These are phyloP conservation scores for Paramarasmius palmivorus DNA, from an alignment of 1,284 basidiomycete species.

Conservation along the genomic window DNA sequence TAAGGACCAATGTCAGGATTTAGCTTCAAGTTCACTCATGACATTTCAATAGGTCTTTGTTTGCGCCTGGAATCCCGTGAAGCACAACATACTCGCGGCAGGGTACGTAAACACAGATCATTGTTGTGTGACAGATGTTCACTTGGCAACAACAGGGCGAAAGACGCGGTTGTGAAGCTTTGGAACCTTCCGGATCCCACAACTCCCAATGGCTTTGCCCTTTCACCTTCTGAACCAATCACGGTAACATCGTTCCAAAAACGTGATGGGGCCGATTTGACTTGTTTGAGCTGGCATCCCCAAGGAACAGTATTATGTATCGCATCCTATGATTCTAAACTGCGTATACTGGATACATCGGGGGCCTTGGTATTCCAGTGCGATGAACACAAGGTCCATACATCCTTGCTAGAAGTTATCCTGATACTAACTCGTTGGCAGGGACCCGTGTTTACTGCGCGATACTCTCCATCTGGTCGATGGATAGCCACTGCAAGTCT, in stretches of 20 bases:
- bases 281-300: slow-evolving; percentile 72
- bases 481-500: slow-evolving; percentile 74
- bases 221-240: slow-evolving; percentile 38
- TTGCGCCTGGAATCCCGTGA: slow-evolving; percentile 75
- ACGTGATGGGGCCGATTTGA: slow-evolving; percentile 58
- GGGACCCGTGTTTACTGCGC: slow-evolving; percentile 76
- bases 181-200: slow-evolving; percentile 65
- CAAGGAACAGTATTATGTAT: slow-evolving; percentile 74
- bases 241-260: slow-evolving; percentile 51
- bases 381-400: slow-evolving; percentile 61
- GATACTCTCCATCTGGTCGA: slow-evolving; percentile 69
- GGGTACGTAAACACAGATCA: slow-evolving; percentile 48
- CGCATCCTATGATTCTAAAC: slow-evolving; percentile 70
- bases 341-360: slow-evolving; percentile 60
- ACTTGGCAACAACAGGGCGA: slow-evolving; percentile 49
- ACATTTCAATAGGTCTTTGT: slow-evolving; percentile 64
- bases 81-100: slow-evolving; percentile 65
- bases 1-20: slow-evolving; percentile 23
- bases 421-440: slow-evolving; percentile 32
- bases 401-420: slow-evolving; percentile 33
- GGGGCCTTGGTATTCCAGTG: slow-evolving; percentile 64
- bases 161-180: slow-evolving; percentile 73
- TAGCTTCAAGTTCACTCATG: background rate
- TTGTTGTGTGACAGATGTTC: slow-evolving; percentile 7
- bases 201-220: slow-evolving; percentile 21